Evolutionary conservation across 192 early-diverging fungal species (phyloP).

Genomic region (Neocallimastix lanati): DNA sequence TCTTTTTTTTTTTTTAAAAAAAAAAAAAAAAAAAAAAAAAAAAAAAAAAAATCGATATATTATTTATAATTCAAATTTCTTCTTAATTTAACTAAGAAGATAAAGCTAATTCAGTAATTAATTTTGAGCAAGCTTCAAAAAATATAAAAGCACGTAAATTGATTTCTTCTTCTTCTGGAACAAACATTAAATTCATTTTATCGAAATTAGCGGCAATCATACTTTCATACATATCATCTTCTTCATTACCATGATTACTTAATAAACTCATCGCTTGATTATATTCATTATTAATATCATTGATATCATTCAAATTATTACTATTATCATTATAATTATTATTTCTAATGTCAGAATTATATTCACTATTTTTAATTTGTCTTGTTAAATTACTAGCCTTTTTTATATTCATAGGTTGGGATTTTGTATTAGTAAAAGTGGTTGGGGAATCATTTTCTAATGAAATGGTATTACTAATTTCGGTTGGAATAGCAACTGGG

Average conservation of each 20-base stretch:
- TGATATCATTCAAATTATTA: too few relatives aligned
- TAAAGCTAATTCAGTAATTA: conserved; percentile 90
- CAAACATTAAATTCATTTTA: conserved; percentile 2
- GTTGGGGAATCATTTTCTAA: conserved; percentile 11
- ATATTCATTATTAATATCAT: too few relatives aligned
- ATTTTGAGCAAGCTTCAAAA: conserved; percentile 80
- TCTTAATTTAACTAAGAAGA: too few relatives aligned
- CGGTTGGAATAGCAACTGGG: conserved; percentile 3
- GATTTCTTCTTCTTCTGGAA: conserved; percentile 5
- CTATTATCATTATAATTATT: not conserved
- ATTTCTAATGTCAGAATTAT: not conserved
- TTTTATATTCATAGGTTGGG: not conserved
- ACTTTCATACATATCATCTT: not conserved
- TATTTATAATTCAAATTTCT: too few relatives aligned
- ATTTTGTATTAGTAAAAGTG: conserved; percentile 6
- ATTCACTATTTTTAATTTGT: not conserved
- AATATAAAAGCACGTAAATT: conserved; percentile 63
- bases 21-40: too few relatives aligned
- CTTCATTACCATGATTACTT: not conserved
- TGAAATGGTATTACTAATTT: conserved; percentile 10
- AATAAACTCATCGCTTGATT: too few relatives aligned
- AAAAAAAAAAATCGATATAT: too few relatives aligned
- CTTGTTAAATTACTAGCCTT: not conserved
- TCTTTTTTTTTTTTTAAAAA: too few relatives aligned
- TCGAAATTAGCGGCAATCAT: not conserved